Percentiles rank a stretch among this genome's conserved stretches.
Conservation (phyloP, 179 eudicot genomes). For the Spinacia oleracea region DNA sequence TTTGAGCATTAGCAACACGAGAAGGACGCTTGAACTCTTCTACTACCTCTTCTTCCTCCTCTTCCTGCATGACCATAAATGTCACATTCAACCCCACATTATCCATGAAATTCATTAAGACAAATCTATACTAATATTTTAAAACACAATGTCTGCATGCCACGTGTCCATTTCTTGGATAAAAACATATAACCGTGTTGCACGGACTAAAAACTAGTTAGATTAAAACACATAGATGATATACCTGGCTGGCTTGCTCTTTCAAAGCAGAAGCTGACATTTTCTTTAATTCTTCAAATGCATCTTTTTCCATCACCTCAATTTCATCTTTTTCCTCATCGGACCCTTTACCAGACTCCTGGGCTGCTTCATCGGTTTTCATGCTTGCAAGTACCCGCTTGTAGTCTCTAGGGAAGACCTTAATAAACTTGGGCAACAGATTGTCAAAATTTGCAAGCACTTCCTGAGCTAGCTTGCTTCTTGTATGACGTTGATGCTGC, state of each 20-base stretch:
- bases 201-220: too few species aligned
- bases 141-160: too few species aligned
- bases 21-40: conserved; percentile 54
- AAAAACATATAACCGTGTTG: too few species aligned
- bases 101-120: background rate
- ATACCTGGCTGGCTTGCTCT: conserved; percentile 46
- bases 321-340: conserved; percentile 64
- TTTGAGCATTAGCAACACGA: conserved; percentile 69
- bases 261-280: conserved; percentile 52
- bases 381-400: conserved; percentile 72
- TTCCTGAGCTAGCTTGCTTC: conserved; percentile 80
- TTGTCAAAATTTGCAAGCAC: conserved; percentile 79
- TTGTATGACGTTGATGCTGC: conserved; percentile 94
- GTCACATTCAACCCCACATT: conserved; percentile 1
- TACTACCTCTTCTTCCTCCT: conserved; percentile 45
- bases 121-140: too few species aligned
- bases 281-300: conserved; percentile 85
- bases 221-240: background rate
- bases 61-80: conserved; percentile 29
- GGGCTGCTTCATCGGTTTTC: conserved; percentile 51
- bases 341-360: conserved; percentile 49
- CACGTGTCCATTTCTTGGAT: too few species aligned
- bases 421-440: conserved; percentile 76
- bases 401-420: conserved; percentile 97
- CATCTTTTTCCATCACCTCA: conserved; percentile 73